Evolutionary conservation across 78 protist genomes (phyloP), one percentile per base, ranked within the genome.

Genomic region (Pigoraptor vietnamica): DNA sequence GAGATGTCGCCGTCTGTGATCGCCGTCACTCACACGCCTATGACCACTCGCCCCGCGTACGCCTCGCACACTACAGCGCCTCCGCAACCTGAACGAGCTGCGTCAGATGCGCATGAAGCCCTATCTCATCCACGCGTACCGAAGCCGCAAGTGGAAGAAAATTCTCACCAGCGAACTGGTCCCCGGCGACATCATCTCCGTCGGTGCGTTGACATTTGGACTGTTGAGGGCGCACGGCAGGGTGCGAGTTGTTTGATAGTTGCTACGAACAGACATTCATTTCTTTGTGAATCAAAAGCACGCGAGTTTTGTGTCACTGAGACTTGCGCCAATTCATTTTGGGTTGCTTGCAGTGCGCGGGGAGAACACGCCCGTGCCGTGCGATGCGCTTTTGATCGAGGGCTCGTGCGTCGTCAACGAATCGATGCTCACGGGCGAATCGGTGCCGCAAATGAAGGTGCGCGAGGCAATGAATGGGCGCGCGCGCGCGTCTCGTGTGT

Each of bases 351-450:
- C 32, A 38, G 84, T 2, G 24, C 84, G 39, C 86, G 40, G 81
- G 35, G 29, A 38, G 37, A 86, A 86, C 32, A 36, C 56, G 39
- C 36, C 86, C 37, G 24, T 94, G 39, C 99, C 99, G 21, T 92
- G 95, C 39, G 99, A 99, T 88, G 32, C 91, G 35, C 91, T 99
- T 1, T 92, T 98, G 2, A 93, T 99, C n/a, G 81, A n/a, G 36
- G 99, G 99, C 87, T 92, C 91, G 39, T 93, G 94, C 40, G 96
- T 98, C 9, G 98, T 96, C n/a, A 97, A 98, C 93, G 99, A 99
- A 93, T 96, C 99, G 29, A 94, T 98, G 95, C 97, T 99, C 84
- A 99, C 99, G 2, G 99, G 99, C 40, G 99, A 98, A 91, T 94
- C 98, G 0, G 94, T 94, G 6, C 99, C 99, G 25, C 95, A 83